Evolutionary conservation across 2,329 filamentous ascomycete species (phyloP), one percentile per base, ranked within the genome.

Genomic region (Calonectria hawksworthii): DNA sequence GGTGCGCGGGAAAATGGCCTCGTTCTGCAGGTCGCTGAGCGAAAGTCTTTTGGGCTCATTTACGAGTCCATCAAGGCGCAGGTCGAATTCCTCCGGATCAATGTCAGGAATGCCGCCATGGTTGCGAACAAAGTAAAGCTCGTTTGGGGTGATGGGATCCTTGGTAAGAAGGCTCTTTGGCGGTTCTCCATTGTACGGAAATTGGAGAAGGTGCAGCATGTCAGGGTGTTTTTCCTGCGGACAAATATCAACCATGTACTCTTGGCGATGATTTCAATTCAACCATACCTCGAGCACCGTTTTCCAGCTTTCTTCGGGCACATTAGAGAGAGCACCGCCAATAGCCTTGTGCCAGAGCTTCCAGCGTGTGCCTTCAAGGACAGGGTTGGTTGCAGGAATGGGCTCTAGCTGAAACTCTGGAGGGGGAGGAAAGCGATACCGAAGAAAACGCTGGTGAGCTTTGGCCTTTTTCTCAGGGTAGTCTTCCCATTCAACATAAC

Each of bases 31-130:
- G 8, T 94, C 91, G 0, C 87, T 86, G 0, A 94, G 78, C 0
- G 90, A 92, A 69, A 94, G 87, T 1, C 82, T 86, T 68, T 88
- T 88, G 0, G 92, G 92, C 3, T 89, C 86, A 8, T 89, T 89
- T 4, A 94, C 93, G 0, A 93, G 85, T 0, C 93, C 92, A 72
- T 92, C 90, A 7, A 94, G 82, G 2, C 86, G 84, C 21, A 93
- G 86, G 30, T 85, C 88, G 79, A 86, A 93, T 3, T 88, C 85
- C 0, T 90, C 86, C 1, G 88, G 84, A 11, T 93, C 88, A 69
- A 95, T 94, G 10, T 90, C 85, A 0, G 94, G 94, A 23, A 95
- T 91, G 0, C 93, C 93, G 13, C 93, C 93, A 75, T 95, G 93
- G 74, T 95, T 95, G 10, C 93, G 88, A 0, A 95, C 91, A 76